Conservation (phyloP, 768 basidiomycete species). For the Coprinopsis strossmayeri region DNA sequence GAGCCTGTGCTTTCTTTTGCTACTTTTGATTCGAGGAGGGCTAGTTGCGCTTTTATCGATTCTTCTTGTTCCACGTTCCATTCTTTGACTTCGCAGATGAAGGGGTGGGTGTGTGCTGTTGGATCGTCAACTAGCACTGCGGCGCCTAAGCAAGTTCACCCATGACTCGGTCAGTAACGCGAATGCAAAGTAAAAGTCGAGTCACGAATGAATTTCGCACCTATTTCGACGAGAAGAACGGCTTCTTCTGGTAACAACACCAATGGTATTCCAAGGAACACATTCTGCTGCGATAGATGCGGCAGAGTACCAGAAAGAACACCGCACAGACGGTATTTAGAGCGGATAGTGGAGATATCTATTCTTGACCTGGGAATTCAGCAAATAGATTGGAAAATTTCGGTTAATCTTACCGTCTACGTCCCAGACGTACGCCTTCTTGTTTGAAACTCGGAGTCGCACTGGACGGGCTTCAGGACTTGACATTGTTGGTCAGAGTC, state of each 20-base stretch:
- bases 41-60: slow-evolving; percentile 40
- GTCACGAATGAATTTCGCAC: too few species aligned
- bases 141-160: slow-evolving; percentile 53
- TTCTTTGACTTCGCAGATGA: slow-evolving; percentile 34
- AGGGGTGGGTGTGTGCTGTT: slow-evolving; percentile 46
- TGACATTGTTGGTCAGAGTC: too few species aligned
- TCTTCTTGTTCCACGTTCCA: slow-evolving; percentile 51
- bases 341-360: slow-evolving; percentile 81
- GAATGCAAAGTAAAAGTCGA: too few species aligned
- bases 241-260: slow-evolving; percentile 89
- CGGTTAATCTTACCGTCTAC: slow-evolving; percentile 51
- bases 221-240: slow-evolving; percentile 76
- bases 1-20: slow-evolving; percentile 35
- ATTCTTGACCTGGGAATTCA: slow-evolving; percentile 12
- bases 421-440: slow-evolving; percentile 85
- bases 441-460: slow-evolving; percentile 66
- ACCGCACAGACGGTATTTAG: slow-evolving; percentile 78
- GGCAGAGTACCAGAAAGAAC: slow-evolving; percentile 87
- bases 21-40: slow-evolving; percentile 41
- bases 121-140: slow-evolving; percentile 75
- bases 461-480: slow-evolving; percentile 31
- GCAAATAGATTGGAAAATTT: slow-evolving; percentile 1
- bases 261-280: slow-evolving; percentile 90
- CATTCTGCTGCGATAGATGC: slow-evolving; percentile 92
- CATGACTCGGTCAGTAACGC: too few species aligned